Percentiles rank a stretch among this genome's conserved stretches.
Evolutionary conservation across 495 filamentous ascomycete species (phyloP).

Genomic region (Neurospora sp.): DNA sequence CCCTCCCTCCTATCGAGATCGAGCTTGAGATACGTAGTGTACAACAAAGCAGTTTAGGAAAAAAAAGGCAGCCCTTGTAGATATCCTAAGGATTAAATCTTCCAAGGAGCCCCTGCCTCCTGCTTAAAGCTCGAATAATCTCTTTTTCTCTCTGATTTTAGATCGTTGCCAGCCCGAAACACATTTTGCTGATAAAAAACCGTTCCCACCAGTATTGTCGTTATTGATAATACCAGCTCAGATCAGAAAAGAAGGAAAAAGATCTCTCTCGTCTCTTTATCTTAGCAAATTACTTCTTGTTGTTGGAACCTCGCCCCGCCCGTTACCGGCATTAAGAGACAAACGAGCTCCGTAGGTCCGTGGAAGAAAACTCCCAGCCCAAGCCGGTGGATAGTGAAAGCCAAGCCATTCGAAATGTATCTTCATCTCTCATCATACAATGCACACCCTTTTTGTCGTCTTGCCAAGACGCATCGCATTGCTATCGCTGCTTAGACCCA

Average conservation of each 20-base stretch:
- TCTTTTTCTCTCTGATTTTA: neutral
- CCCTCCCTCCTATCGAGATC: neutral
- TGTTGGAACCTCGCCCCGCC: neutral
- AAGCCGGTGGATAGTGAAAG: constrained; percentile 11
- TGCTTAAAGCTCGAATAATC: constrained; percentile 3
- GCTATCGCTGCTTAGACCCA: constrained; percentile 17
- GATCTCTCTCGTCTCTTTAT: constrained; percentile 6
- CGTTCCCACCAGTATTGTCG: constrained; percentile 10
- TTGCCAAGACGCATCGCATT: neutral
- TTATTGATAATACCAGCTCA: neutral
- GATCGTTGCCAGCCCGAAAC: neutral
- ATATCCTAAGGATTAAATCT: neutral
- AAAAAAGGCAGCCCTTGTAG: neutral
- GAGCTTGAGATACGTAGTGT: constrained; percentile 16
- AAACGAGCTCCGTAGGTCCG: neutral
- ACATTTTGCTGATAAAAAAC: constrained; percentile 2
- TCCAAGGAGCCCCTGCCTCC: neutral
- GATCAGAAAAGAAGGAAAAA: constrained; percentile 15
- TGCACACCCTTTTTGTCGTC: constrained; percentile 16
- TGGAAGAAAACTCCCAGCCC: constrained; percentile 17
- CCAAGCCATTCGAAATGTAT: constrained; percentile 13
- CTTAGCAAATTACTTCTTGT: neutral
- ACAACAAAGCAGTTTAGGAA: constrained; percentile 21
- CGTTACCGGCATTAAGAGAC: neutral
- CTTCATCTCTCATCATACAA: constrained; percentile 19